Evolutionary conservation across 257 asterid genomes (phyloP).

Genomic region (Coffea canephora): DNA sequence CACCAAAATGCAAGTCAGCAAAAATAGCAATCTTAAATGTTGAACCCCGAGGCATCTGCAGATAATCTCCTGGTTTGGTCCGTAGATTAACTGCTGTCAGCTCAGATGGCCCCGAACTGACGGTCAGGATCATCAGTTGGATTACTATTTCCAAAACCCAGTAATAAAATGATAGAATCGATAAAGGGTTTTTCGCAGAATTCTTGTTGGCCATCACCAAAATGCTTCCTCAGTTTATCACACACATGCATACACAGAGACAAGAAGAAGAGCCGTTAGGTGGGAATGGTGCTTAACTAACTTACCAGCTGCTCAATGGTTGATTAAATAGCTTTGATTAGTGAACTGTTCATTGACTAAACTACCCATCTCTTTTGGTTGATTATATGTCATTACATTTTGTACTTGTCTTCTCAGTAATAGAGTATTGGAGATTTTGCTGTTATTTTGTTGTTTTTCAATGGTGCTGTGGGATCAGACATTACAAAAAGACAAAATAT

Average conservation of each 20-base stretch:
- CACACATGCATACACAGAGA: neutral
- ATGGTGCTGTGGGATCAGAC: neutral
- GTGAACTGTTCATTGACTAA: neutral
- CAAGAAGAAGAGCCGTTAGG: neutral
- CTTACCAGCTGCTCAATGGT: neutral
- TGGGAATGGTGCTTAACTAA: no score
- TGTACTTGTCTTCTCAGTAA: no score
- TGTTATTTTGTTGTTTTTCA: neutral
- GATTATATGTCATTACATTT: no score
- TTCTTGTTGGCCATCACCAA: conserved; percentile 3
- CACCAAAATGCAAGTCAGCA: conserved; percentile 94
- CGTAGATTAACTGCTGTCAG: conserved; percentile 5
- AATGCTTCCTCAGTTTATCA: neutral
- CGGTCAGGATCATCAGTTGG: conserved; percentile 19
- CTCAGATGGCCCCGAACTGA: conserved; percentile 11
- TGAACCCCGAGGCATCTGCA: conserved; percentile 44
- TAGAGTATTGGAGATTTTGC: neutral
- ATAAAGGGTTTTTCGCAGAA: neutral
- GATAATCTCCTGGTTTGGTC: conserved; percentile 27
- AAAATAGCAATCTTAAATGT: conserved; percentile 70
- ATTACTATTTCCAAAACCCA: neutral
- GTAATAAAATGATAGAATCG: neutral
- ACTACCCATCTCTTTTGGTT: neutral
- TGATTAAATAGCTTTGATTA: neutral
- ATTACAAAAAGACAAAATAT: neutral